Percentiles rank a stretch among this genome's conserved stretches.
Conservation (phyloP, 768 basidiomycete species). For the Lactarius hatsudake region DNA sequence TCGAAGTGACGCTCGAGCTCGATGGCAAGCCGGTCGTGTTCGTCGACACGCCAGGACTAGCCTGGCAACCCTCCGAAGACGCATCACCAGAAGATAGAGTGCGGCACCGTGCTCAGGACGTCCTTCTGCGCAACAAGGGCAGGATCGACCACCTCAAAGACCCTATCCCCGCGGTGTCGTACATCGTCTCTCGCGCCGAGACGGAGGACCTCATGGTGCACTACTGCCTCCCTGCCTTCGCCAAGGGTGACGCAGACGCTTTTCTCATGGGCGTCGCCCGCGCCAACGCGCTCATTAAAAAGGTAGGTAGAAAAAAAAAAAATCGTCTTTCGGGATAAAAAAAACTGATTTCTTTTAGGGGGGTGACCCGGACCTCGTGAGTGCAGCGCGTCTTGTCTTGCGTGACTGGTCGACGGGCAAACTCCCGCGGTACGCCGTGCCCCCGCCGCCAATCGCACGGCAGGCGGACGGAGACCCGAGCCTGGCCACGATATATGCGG, state of each 20-base stretch:
- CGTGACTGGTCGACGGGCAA: constrained; percentile 82
- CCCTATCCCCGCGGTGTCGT: constrained; percentile 53
- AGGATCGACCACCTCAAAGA: constrained; percentile 85
- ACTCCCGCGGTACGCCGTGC: constrained; percentile 68
- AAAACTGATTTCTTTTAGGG: constrained; percentile 41
- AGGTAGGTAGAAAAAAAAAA: constrained; percentile 41
- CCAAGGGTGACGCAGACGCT: constrained; percentile 58
- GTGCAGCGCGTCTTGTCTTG: constrained; percentile 74
- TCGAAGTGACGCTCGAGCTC: constrained; percentile 53
- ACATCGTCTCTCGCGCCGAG: constrained; percentile 66
- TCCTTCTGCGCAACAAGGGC: constrained; percentile 76
- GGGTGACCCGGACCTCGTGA: constrained; percentile 67
- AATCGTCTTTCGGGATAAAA: no score
- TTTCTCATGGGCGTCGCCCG: constrained; percentile 81
- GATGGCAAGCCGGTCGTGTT: constrained; percentile 55
- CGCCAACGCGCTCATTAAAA: constrained; percentile 70
- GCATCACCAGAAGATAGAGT: constrained; percentile 41
- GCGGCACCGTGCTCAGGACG: constrained; percentile 55
- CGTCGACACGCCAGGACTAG: constrained; percentile 88
- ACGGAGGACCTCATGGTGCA: constrained; percentile 86
- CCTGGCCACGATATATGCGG: constrained; percentile 39
- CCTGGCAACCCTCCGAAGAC: constrained; percentile 44
- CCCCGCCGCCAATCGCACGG: constrained; percentile 38
- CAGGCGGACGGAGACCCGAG: constrained; percentile 23
- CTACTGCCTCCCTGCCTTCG: constrained; percentile 80